Conservation (phyloP, 805 yeast genomes). For the Lachancea quebecensis region DNA sequence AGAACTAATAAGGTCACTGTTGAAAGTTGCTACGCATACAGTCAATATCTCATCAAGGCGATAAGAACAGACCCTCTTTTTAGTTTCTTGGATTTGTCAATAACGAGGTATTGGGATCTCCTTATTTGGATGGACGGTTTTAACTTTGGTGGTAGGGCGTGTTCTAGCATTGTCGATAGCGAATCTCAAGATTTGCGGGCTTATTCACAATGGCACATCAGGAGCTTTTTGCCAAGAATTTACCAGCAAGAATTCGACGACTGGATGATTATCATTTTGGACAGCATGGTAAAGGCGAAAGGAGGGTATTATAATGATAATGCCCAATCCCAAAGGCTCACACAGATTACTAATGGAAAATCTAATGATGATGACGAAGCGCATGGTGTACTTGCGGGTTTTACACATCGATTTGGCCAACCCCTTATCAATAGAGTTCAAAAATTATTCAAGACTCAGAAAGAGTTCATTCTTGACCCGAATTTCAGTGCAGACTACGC, state of each 20-base stretch:
- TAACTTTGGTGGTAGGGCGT: slow-evolving; percentile 72
- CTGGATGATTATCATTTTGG: slow-evolving; percentile 75
- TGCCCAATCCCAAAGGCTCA: slow-evolving; percentile 52
- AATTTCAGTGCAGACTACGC: slow-evolving; percentile 57
- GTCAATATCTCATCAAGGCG: slow-evolving; percentile 73
- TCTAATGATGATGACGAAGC: slow-evolving; percentile 33
- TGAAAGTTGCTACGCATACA: slow-evolving; percentile 84
- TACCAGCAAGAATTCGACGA: slow-evolving; percentile 79
- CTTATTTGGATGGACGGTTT: slow-evolving; percentile 90
- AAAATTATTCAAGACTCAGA: slow-evolving; percentile 60
- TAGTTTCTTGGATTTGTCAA: slow-evolving; percentile 67
- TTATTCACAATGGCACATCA: slow-evolving; percentile 72
- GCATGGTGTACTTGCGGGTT: slow-evolving; percentile 37
- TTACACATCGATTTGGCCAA: slow-evolving; percentile 50
- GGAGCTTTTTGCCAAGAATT: slow-evolving; percentile 62
- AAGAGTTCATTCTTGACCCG: slow-evolving; percentile 63
- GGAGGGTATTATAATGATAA: slow-evolving; percentile 22
- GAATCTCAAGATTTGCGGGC: slow-evolving; percentile 35
- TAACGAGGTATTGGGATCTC: slow-evolving; percentile 84
- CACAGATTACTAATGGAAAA: slow-evolving; percentile 58
- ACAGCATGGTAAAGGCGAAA: slow-evolving; percentile 55
- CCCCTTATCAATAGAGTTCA: slow-evolving; percentile 62
- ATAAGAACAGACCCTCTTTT: slow-evolving; percentile 76
- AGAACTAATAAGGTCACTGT: slow-evolving; percentile 72
- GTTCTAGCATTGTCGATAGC: slow-evolving; percentile 32